These are phyloP conservation scores for Ormosia semicastrata DNA, from an alignment of 306 rosid genomes.

Conservation along the genomic window DNA sequence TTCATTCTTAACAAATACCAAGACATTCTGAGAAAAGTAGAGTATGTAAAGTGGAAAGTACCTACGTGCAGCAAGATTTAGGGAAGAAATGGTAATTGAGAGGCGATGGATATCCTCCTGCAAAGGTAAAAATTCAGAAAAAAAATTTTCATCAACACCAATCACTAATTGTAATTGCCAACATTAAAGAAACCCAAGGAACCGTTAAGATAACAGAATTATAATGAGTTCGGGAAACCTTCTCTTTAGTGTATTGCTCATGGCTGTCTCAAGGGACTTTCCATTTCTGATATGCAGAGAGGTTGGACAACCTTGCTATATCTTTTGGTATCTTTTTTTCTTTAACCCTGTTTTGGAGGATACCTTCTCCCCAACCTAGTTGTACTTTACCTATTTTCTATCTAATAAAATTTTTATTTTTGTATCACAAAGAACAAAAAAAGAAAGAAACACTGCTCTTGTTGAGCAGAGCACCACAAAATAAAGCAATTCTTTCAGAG, in stretches of 20 bases:
- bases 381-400: neutral
- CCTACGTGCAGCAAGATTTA: slow-evolving; percentile 99
- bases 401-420: neutral
- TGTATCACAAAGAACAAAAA: neutral
- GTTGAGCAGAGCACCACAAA: neutral
- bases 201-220: neutral
- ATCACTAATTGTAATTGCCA: neutral
- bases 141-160: slow-evolving; percentile 6
- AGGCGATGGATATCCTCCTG: slow-evolving; percentile 98
- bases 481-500: neutral
- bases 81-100: slow-evolving; percentile 95
- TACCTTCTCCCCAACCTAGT: neutral
- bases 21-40: neutral
- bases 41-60: slow-evolving; percentile 44
- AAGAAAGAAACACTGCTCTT: neutral
- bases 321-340: neutral
- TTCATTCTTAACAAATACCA: slow-evolving; percentile 18
- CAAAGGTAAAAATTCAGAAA: slow-evolving; percentile 13
- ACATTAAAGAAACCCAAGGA: slow-evolving; percentile 20
- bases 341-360: neutral
- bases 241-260: neutral
- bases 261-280: neutral
- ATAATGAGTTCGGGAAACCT: neutral
- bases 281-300: neutral
- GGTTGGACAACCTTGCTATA: neutral